Evolutionary conservation across 768 basidiomycete species (phyloP), one percentile per base, ranked within the genome.

Genomic region (Sporobolomyces phaffii): DNA sequence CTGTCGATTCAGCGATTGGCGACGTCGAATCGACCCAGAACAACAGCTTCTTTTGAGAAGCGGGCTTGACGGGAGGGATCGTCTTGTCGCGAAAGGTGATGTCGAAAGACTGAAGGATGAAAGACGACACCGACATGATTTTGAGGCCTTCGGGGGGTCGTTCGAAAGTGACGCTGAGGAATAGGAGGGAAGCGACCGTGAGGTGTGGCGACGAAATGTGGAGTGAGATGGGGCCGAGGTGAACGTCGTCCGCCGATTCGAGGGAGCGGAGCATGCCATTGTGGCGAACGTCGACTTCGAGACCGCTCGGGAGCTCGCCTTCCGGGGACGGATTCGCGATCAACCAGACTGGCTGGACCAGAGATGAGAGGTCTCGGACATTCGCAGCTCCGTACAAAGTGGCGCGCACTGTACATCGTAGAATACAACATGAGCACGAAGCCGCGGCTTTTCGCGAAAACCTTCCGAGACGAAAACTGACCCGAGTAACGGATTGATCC

Each of bases 21-120:
- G 66, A 62, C 1, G 66, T 52, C 1, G 66, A 68, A 43, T 68
- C 66, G 43, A 38, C 50, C 50, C 60, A 69, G 54, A 62, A 69
- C 26, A 69, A 53, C 0, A 64, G 63, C n/a, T 65, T 65, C 2
- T 56, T 57, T 51, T 65, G 69, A 1, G 29, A 8, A 1, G 60
- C 41, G 2, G 38, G 34, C 6, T 29, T n/a, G 20, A 62, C 36
- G 4, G 54, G 50, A 1, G 51, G 6, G 9, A 62, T 44, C 20
- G 28, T 40, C 22, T 52, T 47, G 17, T 33, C 34, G 40, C 1
- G 6, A 28, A 38, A 59, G 51, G 33, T 18, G 10, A 70, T 43
- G 28, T 58, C 56, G 41, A 65, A 70, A 1, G 47, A 36, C n/a
- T 70, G 69, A 29, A 47, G 24, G 5, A 69, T 60, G 48, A 52